phyloP scores from a whole-genome alignment of 108 stramenopile species.

The Cyclotella distinguenda region DNA sequence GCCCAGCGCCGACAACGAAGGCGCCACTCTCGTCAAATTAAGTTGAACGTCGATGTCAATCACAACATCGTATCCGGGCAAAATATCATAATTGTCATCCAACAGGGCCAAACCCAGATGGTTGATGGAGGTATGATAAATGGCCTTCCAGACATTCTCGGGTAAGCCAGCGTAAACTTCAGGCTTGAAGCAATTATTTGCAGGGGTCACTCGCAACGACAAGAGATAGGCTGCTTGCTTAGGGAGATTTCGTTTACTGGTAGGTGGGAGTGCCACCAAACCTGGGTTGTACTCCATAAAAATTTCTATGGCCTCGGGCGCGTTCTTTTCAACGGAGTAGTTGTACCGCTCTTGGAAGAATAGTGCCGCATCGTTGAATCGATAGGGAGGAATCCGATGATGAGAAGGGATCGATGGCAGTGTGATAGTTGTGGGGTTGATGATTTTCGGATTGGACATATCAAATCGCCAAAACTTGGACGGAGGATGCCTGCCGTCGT shows the following conservation, averaged over 20 bases:
- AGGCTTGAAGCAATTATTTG: conserved; percentile 40
- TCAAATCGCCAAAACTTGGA: conserved; percentile 48
- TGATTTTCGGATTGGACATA: conserved; percentile 19
- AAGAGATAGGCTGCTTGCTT: conserved; percentile 36
- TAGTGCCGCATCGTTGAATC: conserved; percentile 22
- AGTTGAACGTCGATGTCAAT: conserved; percentile 38
- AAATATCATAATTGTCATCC: conserved; percentile 24
- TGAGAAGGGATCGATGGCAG: conserved; percentile 35
- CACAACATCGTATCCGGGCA: conserved; percentile 35
- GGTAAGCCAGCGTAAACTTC: conserved; percentile 15
- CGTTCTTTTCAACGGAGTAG: conserved; percentile 5
- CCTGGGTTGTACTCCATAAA: conserved; percentile 49
- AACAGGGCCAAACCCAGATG: conserved; percentile 39
- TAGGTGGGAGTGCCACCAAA: conserved; percentile 22
- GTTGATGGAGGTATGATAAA: conserved; percentile 34
- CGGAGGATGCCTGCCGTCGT: not conserved
- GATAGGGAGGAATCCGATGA: conserved; percentile 34
- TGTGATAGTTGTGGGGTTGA: conserved; percentile 35
- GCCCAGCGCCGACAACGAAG: not conserved
- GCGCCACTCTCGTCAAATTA: conserved; percentile 13
- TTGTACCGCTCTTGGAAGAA: conserved; percentile 29
- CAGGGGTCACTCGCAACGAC: conserved; percentile 42
- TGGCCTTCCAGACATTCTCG: conserved; percentile 27
- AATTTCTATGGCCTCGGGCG: conserved; percentile 18
- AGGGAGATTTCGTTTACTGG: conserved; percentile 17